These are phyloP conservation scores for Russula sp. DNA, from an alignment of 768 basidiomycete genomes.

Conservation along the genomic window DNA sequence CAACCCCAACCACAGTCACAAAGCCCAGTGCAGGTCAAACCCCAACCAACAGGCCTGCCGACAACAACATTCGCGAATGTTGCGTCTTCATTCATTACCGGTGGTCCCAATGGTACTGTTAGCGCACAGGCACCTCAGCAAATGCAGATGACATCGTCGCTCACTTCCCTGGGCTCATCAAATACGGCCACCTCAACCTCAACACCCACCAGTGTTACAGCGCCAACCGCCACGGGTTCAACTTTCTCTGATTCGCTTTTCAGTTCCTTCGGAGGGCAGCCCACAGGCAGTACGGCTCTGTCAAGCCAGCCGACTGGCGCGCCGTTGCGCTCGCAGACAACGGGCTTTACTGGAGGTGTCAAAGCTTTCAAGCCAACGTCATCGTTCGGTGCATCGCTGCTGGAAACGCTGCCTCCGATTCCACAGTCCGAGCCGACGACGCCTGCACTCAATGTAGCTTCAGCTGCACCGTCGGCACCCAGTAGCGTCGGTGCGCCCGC, in stretches of 20 bases:
- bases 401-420: conserved; percentile 56
- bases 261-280: conserved; percentile 43
- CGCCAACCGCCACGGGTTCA: conserved; percentile 36
- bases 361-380: conserved; percentile 50
- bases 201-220: conserved; percentile 14
- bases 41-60: conserved; percentile 16
- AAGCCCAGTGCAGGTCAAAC: conserved; percentile 16
- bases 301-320: conserved; percentile 26
- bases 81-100: conserved; percentile 63
- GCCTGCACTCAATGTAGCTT: conserved; percentile 26
- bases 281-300: conserved; percentile 38
- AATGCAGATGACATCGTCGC: conserved; percentile 20
- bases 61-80: conserved; percentile 49
- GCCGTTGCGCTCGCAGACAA: conserved; percentile 34
- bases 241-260: conserved; percentile 42
- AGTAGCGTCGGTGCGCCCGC: not conserved
- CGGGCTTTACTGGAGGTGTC: conserved; percentile 40
- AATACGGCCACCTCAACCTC: not conserved
- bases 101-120: conserved; percentile 34
- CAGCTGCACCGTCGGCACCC: not conserved
- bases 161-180: conserved; percentile 14
- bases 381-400: conserved; percentile 43
- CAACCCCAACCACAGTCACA: conserved; percentile 5
- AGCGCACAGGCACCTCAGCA: conserved; percentile 12
- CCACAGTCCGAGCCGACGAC: conserved; percentile 49